These are phyloP conservation scores for Isoetes taiwanensis DNA, from an alignment of 75 land plant genomes.

Conservation along the genomic window DNA sequence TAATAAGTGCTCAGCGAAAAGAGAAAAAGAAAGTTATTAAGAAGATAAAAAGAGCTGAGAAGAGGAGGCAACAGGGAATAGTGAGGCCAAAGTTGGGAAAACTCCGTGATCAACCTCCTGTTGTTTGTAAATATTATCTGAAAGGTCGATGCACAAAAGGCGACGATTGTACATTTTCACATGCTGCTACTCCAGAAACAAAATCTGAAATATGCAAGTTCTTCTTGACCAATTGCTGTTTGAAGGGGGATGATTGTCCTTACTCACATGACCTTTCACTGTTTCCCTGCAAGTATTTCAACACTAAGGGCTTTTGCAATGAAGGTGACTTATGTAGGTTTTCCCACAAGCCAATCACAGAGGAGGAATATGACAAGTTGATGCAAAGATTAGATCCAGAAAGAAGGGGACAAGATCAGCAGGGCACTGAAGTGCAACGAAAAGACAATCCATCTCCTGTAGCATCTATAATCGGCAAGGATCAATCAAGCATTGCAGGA, in stretches of 20 bases:
- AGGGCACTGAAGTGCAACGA: no score
- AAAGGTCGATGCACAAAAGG: conserved; percentile 30
- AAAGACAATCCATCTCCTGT: no score
- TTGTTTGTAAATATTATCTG: conserved; percentile 14
- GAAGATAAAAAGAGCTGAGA: conserved; percentile 16
- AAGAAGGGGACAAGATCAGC: no score
- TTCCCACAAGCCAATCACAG: conserved; percentile 17
- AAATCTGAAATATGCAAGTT: conserved; percentile 29
- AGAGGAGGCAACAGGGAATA: conserved; percentile 13
- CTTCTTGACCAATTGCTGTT: conserved; percentile 20
- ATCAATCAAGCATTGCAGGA: no score
- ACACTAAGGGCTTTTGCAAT: conserved; percentile 23
- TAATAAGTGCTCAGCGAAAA: no score
- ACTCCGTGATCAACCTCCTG: not conserved
- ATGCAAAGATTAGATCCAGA: not conserved
- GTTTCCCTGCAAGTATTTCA: conserved; percentile 34
- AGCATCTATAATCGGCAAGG: no score
- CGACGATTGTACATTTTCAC: conserved; percentile 23
- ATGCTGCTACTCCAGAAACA: conserved; percentile 18
- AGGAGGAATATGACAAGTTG: conserved; percentile 2
- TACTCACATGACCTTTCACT: conserved; percentile 21
- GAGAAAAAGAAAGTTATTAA: no score
- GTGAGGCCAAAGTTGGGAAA: not conserved
- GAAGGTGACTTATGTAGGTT: conserved; percentile 24
- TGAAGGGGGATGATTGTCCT: conserved; percentile 40